phyloP scores from a whole-genome alignment of 495 filamentous ascomycete genomes.

The Penicillium bialowiezense region DNA sequence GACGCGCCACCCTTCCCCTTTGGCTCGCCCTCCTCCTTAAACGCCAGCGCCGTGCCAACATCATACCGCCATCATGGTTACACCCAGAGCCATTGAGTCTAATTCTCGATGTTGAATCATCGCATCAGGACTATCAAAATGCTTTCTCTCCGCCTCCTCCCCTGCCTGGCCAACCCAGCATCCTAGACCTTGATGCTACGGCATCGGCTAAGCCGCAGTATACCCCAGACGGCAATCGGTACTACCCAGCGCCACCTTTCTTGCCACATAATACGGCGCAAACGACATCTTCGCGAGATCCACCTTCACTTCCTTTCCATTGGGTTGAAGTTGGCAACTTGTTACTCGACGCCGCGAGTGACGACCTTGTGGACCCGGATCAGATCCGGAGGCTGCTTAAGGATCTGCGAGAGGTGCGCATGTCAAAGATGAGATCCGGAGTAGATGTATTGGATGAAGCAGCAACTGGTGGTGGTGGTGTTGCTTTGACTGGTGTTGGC shows the following conservation, averaged over 20 bases:
- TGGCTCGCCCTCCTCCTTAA: conserved; percentile 98
- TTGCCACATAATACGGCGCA: conserved; percentile 42
- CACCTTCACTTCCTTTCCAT: conserved; percentile 79
- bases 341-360: conserved; percentile 76
- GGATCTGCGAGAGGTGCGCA: conserved; percentile 82
- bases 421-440: conserved; percentile 81
- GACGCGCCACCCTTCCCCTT: conserved; percentile 76
- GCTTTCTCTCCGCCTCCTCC: conserved; percentile 75
- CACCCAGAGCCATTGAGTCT: conserved; percentile 64
- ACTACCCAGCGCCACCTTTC: conserved; percentile 41
- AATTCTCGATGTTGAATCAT: conserved; percentile 79
- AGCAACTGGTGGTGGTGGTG: conserved; percentile 57
- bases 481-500: conserved; percentile 79
- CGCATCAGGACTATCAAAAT: conserved; percentile 50
- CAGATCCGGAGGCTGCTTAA: conserved; percentile 71
- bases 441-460: conserved; percentile 67
- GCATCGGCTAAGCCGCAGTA: conserved; percentile 33
- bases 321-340: conserved; percentile 89
- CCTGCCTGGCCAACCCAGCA: conserved; percentile 46
- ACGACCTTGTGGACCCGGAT: conserved; percentile 78
- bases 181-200: conserved; percentile 29
- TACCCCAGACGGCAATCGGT: conserved; percentile 41
- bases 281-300: conserved; percentile 18
- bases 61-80: conserved; percentile 87
- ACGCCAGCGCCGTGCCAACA: conserved; percentile 90